Percentiles rank a stretch among this genome's conserved stretches.
phyloP scores from a whole-genome alignment of 805 yeast species.

The Kodamaea restingae region DNA sequence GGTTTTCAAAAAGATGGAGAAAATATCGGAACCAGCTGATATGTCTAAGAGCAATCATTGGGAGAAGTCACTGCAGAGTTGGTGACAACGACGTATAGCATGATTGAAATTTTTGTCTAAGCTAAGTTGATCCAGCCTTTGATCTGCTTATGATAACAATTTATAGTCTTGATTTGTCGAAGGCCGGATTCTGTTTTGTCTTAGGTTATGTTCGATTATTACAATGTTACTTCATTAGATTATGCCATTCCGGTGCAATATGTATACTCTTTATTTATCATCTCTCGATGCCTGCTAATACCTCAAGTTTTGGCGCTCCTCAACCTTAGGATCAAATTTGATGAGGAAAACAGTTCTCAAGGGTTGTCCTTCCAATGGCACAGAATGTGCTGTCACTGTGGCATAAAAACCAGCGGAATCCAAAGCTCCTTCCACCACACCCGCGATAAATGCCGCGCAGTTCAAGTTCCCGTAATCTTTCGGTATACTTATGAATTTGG shows the following conservation, averaged over 20 bases:
- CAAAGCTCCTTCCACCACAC: slow-evolving; percentile 77
- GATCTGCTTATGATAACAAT: too few species aligned
- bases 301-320: slow-evolving; percentile 50
- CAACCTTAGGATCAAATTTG: slow-evolving; percentile 58
- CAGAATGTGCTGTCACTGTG: slow-evolving; percentile 77
- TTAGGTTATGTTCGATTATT: background rate
- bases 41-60: too few species aligned
- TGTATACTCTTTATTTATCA: too few species aligned
- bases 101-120: too few species aligned
- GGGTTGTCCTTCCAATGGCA: slow-evolving; percentile 56
- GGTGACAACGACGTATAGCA: too few species aligned
- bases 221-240: too few species aligned
- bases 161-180: too few species aligned
- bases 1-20: too few species aligned
- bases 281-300: slow-evolving; percentile 16
- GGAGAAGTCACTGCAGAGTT: too few species aligned
- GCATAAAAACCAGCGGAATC: slow-evolving; percentile 72
- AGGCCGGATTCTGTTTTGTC: background rate
- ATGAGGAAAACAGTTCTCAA: slow-evolving; percentile 71
- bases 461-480: slow-evolving; percentile 72
- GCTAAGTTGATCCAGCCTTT: too few species aligned
- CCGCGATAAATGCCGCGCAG: slow-evolving; percentile 82
- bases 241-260: too few species aligned
- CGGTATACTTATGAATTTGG: slow-evolving; percentile 74
- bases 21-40: too few species aligned